Evolutionary conservation across 2,329 filamentous ascomycete genomes (phyloP).

Genomic region (Teratosphaeria pseudoeucalypti): DNA sequence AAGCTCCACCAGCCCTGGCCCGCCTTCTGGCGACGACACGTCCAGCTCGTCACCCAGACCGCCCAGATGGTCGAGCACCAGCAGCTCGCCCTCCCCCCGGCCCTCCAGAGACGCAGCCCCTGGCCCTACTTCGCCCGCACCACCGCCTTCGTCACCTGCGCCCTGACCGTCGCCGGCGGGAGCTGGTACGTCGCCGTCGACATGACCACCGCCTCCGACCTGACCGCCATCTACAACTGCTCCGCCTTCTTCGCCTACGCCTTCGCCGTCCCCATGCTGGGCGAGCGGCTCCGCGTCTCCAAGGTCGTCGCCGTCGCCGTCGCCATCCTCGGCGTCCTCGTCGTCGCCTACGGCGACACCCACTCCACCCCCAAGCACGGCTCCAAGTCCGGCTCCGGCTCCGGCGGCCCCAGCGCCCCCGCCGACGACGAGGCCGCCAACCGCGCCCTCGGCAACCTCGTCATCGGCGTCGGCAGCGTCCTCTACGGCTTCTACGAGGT

Average conservation of each 20-base stretch:
- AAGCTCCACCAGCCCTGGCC: conserved; percentile 70
- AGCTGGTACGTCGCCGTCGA: conserved; percentile 95
- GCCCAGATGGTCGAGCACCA: conserved; percentile 79
- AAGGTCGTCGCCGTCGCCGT: conserved; percentile 81
- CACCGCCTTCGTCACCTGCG: conserved; percentile 71
- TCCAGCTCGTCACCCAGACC: conserved; percentile 52
- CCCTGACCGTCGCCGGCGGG: conserved; percentile 79
- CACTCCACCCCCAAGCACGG: conserved; percentile 38
- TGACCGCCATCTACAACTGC: conserved; percentile 99
- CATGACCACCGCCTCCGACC: conserved; percentile 81
- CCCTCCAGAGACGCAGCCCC: conserved; percentile 40
- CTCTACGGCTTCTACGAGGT: conserved; percentile 97
- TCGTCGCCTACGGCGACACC: conserved; percentile 88
- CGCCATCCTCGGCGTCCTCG: conserved; percentile 77
- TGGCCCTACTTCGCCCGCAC: conserved; percentile 67
- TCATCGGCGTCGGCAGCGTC: conserved; percentile 84
- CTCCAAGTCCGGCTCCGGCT: conserved; percentile 44
- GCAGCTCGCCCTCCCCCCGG: conserved; percentile 53
- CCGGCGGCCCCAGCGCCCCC: conserved; percentile 36
- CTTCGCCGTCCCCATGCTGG: conserved; percentile 82
- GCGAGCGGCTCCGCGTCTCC: conserved; percentile 71
- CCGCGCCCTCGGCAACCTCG: conserved; percentile 72
- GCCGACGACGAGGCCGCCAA: conserved; percentile 48
- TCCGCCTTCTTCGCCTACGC: conserved; percentile 97
- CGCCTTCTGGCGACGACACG: conserved; percentile 71